phyloP scores from a whole-genome alignment of 192 early-diverging fungal species.

The Funneliformis mosseae region DNA sequence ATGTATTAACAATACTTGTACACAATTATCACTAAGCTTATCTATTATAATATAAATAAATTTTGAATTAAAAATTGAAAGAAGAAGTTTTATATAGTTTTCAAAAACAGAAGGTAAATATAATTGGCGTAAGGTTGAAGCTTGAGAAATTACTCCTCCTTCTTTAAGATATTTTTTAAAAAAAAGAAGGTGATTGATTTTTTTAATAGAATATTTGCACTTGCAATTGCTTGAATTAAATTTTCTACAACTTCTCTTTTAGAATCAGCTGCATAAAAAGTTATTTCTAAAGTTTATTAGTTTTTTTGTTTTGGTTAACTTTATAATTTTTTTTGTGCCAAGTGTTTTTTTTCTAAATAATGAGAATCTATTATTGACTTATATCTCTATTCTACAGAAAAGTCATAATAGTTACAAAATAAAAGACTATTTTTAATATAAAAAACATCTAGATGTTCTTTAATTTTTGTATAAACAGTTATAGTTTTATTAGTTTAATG shows the following conservation, averaged over 20 bases:
- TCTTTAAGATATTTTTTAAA: constrained; percentile 24
- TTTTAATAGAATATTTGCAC: constrained; percentile 2
- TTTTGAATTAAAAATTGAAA: not conserved
- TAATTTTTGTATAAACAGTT: too few relatives aligned
- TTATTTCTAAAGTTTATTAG: not conserved
- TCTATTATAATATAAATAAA: constrained; percentile 8
- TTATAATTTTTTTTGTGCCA: not conserved
- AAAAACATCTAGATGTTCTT: not conserved
- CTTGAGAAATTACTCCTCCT: constrained; percentile 2
- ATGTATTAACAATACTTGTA: not conserved
- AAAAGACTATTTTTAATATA: not conserved
- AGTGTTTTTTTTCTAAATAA: not conserved
- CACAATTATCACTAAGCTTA: not conserved
- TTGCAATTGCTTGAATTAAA: constrained; percentile 14
- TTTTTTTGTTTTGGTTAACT: not conserved
- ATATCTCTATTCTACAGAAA: not conserved
- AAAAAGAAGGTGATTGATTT: constrained; percentile 8
- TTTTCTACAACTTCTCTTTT: constrained; percentile 5
- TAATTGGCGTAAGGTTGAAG: not conserved
- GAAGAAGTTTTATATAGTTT: not conserved
- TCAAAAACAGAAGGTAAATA: not conserved
- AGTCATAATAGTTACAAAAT: too few relatives aligned
- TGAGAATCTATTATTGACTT: not conserved
- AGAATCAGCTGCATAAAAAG: not conserved
- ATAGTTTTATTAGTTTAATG: too few relatives aligned